Percentiles rank a stretch among this genome's conserved stretches.
Conservation (phyloP, 176 grass and related monocot genomes). For the Oryza brachyantha region DNA sequence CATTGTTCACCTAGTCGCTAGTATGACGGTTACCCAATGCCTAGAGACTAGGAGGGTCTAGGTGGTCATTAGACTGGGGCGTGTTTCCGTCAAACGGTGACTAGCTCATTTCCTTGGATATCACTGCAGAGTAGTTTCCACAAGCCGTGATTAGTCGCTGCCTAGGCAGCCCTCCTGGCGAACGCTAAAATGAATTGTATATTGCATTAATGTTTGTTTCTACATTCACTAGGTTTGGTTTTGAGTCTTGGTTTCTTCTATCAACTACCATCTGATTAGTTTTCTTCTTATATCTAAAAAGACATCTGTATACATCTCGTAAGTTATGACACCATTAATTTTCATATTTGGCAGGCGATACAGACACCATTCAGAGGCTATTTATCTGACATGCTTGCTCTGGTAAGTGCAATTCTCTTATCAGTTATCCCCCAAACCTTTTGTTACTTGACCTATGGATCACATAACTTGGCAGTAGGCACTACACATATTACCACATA, state of each 20-base stretch:
- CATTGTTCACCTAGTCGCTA: too few relatives aligned
- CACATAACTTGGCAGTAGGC: background rate
- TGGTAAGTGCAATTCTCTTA: constrained; percentile 55
- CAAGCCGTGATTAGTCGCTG: too few relatives aligned
- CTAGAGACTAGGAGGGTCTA: too few relatives aligned
- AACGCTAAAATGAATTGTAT: too few relatives aligned
- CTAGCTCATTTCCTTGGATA: too few relatives aligned
- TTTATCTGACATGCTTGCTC: constrained; percentile 73
- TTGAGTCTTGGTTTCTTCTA: background rate
- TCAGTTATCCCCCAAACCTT: background rate
- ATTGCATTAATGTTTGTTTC: background rate
- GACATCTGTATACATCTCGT: background rate
- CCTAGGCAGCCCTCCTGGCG: too few relatives aligned
- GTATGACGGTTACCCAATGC: too few relatives aligned
- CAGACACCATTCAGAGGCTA: constrained; percentile 85
- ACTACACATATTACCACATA: background rate
- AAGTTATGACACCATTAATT: background rate
- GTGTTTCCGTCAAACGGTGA: too few relatives aligned
- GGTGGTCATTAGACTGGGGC: too few relatives aligned
- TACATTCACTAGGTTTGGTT: background rate
- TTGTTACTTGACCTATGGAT: background rate
- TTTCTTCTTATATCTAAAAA: too few relatives aligned
- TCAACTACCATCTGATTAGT: background rate
- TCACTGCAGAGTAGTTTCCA: too few relatives aligned
- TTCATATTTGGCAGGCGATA: constrained; percentile 45